Conservation (phyloP, 306 rosid species). For the Lupinus albus region DNA sequence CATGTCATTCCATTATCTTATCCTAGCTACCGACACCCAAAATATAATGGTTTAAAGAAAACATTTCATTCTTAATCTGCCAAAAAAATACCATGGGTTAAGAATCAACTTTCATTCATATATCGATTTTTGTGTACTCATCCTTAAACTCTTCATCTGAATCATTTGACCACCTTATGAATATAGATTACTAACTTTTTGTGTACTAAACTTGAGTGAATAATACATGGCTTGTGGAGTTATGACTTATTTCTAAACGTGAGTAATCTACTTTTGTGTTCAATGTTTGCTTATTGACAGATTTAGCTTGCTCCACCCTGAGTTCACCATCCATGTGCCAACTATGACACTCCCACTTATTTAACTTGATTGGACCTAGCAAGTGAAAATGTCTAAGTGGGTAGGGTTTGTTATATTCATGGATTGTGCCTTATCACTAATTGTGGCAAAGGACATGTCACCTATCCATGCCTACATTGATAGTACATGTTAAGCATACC, state of each 20-base stretch:
- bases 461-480: conserved; percentile 37
- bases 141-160: too few relatives aligned
- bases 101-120: too few relatives aligned
- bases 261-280: background rate
- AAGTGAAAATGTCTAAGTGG: conserved; percentile 26
- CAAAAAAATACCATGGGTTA: too few relatives aligned
- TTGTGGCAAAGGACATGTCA: conserved; percentile 39
- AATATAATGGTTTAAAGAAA: too few relatives aligned
- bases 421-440: conserved; percentile 19
- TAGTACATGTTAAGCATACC: background rate
- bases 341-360: background rate
- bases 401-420: conserved; percentile 39
- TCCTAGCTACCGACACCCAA: too few relatives aligned
- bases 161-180: too few relatives aligned
- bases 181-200: too few relatives aligned
- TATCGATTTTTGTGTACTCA: too few relatives aligned
- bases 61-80: too few relatives aligned
- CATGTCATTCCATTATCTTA: too few relatives aligned
- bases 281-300: background rate
- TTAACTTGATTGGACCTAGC: conserved; percentile 43
- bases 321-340: background rate
- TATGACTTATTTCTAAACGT: background rate
- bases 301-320: background rate
- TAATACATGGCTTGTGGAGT: background rate
- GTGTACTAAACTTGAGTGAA: background rate